These are phyloP conservation scores for Inosperma sp. DNA, from an alignment of 768 basidiomycete genomes.

Conservation along the genomic window DNA sequence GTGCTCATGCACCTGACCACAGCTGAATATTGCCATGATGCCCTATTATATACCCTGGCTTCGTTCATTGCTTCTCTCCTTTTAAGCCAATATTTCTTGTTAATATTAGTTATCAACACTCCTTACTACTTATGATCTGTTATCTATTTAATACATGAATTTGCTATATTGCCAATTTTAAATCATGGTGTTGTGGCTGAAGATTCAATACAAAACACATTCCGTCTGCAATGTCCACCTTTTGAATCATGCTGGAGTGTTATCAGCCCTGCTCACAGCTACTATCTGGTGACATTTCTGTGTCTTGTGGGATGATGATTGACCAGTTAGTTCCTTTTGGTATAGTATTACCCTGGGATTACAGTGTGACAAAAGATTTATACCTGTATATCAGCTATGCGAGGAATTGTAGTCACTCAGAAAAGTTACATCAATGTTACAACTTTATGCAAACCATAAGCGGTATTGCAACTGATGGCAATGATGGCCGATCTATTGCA, in stretches of 20 bases:
- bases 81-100: neutral
- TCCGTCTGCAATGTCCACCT: neutral
- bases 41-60: too few species aligned
- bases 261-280: neutral
- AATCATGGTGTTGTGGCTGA: neutral
- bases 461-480: neutral
- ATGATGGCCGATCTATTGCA: conserved; percentile 1
- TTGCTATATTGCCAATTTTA: neutral
- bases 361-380: neutral
- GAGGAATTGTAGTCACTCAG: neutral
- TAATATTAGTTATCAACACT: neutral
- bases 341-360: neutral
- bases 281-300: neutral
- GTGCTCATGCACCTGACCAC: neutral
- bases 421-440: neutral
- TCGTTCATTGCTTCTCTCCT: too few species aligned
- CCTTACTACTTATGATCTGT: neutral
- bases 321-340: neutral
- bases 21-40: too few species aligned
- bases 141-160: neutral
- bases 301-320: neutral
- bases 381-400: neutral
- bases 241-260: neutral
- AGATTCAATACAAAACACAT: neutral
- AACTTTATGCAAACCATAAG: neutral